These are phyloP conservation scores for Ophiosphaerella narmari DNA, from an alignment of 2,329 filamentous ascomycete genomes.

Conservation along the genomic window DNA sequence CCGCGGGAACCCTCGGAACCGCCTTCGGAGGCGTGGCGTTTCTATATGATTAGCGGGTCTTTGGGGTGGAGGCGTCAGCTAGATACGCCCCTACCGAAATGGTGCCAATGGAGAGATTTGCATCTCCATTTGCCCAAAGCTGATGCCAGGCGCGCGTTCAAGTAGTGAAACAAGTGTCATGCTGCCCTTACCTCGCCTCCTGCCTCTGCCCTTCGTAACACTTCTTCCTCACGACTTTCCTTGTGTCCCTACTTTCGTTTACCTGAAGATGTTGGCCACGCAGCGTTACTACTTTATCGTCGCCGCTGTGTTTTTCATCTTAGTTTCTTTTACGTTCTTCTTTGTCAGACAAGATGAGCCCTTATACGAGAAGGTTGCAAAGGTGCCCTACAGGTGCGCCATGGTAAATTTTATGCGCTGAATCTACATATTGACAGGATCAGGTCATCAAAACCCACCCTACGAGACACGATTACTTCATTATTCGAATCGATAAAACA, in stretches of 20 bases:
- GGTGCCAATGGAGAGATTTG: too few relatives aligned
- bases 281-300: slow-evolving; percentile 16
- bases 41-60: background rate
- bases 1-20: too few relatives aligned
- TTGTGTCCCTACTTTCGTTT: background rate
- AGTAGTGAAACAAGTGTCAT: background rate
- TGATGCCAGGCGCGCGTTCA: too few relatives aligned
- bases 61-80: background rate
- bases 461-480: slow-evolving; percentile 17
- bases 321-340: slow-evolving; percentile 13
- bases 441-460: slow-evolving; percentile 8
- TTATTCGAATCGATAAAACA: slow-evolving; percentile 22
- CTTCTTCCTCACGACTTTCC: background rate
- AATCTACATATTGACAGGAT: background rate
- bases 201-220: background rate
- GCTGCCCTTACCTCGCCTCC: background rate
- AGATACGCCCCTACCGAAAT: too few relatives aligned
- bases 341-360: slow-evolving; percentile 9
- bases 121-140: too few relatives aligned
- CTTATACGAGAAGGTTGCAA: slow-evolving; percentile 6
- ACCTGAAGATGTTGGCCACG: slow-evolving; percentile 16
- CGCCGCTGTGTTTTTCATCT: slow-evolving; percentile 16
- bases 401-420: slow-evolving; percentile 1
- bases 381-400: slow-evolving; percentile 9
- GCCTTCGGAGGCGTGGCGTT: background rate